phyloP scores from a whole-genome alignment of 2,329 filamentous ascomycete species.

The Aspergillus sp. region DNA sequence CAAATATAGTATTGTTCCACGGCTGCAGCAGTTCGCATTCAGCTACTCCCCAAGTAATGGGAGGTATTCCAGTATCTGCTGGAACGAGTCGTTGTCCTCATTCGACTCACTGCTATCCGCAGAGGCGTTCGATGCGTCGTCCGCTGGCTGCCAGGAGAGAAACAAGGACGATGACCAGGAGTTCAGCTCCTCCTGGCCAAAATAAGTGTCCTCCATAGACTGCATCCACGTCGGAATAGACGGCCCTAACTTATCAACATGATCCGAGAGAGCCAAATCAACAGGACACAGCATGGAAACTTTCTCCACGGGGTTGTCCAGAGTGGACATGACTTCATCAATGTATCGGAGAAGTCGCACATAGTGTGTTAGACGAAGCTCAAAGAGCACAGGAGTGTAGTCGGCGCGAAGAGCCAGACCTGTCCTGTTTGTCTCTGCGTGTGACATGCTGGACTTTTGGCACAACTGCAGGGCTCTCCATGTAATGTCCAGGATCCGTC shows the following conservation, averaged over 20 bases:
- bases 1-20: too few species aligned
- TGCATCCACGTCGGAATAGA: neutral
- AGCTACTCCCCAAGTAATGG: neutral
- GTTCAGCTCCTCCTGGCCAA: neutral
- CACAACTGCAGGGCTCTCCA: constrained; percentile 12
- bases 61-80: neutral
- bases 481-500: constrained; percentile 10
- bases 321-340: constrained; percentile 11
- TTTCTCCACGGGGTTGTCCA: constrained; percentile 1
- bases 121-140: neutral
- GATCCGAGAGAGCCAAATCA: neutral
- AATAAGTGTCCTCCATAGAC: neutral
- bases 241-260: neutral
- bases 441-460: neutral
- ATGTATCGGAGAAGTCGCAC: constrained; percentile 9
- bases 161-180: neutral
- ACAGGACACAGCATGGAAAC: neutral
- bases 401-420: neutral
- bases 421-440: neutral
- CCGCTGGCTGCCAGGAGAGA: neutral
- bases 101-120: neutral
- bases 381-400: constrained; percentile 7
- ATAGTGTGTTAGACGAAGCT: constrained; percentile 12
- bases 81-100: neutral
- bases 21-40: neutral